Evolutionary conservation across 2,329 filamentous ascomycete species (phyloP).

Genomic region (Penicillium hordei): DNA sequence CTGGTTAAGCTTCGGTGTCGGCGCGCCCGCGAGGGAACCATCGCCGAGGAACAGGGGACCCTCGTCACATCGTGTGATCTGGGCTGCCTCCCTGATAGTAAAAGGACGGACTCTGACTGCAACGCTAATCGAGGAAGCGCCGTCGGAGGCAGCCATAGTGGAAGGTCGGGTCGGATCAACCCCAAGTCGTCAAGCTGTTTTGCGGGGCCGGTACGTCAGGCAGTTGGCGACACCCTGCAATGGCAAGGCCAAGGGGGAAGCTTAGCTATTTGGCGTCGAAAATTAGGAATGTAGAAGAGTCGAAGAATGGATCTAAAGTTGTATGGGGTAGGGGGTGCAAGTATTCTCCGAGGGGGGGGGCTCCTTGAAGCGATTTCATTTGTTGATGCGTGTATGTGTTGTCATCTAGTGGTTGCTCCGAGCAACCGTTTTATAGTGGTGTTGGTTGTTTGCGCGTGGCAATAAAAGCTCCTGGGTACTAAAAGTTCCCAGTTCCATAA

Average conservation of each 20-base stretch:
- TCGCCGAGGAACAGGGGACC: slow-evolving; percentile 92
- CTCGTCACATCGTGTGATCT: slow-evolving; percentile 75
- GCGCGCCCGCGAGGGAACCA: slow-evolving; percentile 84
- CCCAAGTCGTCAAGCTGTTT: slow-evolving; percentile 19
- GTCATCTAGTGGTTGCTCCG: slow-evolving; percentile 33
- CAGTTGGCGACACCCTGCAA: slow-evolving; percentile 20
- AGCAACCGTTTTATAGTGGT: slow-evolving; percentile 31
- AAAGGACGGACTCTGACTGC: slow-evolving; percentile 64
- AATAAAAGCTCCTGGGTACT: not conserved
- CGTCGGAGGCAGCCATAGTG: slow-evolving; percentile 45
- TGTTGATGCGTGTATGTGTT: slow-evolving; percentile 31
- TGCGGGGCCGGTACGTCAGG: slow-evolving; percentile 25
- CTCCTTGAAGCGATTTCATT: slow-evolving; percentile 26
- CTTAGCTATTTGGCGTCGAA: slow-evolving; percentile 15
- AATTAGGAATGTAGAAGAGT: slow-evolving; percentile 17
- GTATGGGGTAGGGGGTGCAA: slow-evolving; percentile 28
- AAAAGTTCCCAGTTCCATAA: accelerated
- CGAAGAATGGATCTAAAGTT: slow-evolving; percentile 29
- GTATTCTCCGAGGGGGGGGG: slow-evolving; percentile 27
- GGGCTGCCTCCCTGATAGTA: slow-evolving; percentile 88
- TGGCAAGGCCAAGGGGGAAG: slow-evolving; percentile 20
- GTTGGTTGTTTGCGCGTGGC: slow-evolving; percentile 11
- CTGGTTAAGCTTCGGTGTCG: slow-evolving; percentile 78
- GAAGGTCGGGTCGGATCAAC: slow-evolving; percentile 11
- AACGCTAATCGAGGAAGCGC: slow-evolving; percentile 53